These are phyloP conservation scores for Drosera spatulata DNA, from an alignment of 179 eudicot genomes.

Conservation along the genomic window DNA sequence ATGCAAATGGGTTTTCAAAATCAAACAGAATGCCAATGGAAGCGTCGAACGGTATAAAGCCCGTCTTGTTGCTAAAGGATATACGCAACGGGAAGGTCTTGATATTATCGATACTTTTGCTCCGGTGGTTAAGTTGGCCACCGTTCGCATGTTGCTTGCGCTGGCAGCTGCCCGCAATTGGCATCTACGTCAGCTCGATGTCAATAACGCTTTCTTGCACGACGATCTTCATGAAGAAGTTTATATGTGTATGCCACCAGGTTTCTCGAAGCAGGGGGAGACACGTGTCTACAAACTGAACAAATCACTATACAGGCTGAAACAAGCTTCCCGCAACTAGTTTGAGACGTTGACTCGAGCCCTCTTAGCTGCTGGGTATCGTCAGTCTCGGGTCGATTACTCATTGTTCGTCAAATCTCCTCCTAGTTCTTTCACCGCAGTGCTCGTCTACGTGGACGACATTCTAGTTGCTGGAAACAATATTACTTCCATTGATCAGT, in stretches of 20 bases:
- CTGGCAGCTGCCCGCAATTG: not conserved
- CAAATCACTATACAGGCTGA: not conserved
- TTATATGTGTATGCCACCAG: conserved; percentile 1
- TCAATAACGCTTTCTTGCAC: conserved; percentile 4
- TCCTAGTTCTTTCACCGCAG: not conserved
- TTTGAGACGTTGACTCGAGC: not conserved
- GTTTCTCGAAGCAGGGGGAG: not conserved
- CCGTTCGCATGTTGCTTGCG: conserved; percentile 3
- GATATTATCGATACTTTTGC: not conserved
- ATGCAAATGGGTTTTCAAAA: too few relatives aligned
- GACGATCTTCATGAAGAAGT: conserved; percentile 1
- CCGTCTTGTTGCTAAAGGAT: too few relatives aligned
- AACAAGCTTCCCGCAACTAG: not conserved
- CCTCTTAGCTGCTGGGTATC: not conserved
- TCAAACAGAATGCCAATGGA: too few relatives aligned
- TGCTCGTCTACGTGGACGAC: conserved; percentile 7
- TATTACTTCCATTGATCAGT: not conserved
- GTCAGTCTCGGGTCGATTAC: not conserved
- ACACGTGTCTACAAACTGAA: not conserved
- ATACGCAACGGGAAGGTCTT: too few relatives aligned
- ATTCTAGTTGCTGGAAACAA: not conserved
- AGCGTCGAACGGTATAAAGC: too few relatives aligned
- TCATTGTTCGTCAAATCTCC: not conserved
- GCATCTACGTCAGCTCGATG: not conserved
- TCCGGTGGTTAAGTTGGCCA: conserved; percentile 2